Percentiles rank a stretch among this genome's conserved stretches.
phyloP scores from a whole-genome alignment of 768 basidiomycete genomes.

The Rhodotorula taiwanensis region DNA sequence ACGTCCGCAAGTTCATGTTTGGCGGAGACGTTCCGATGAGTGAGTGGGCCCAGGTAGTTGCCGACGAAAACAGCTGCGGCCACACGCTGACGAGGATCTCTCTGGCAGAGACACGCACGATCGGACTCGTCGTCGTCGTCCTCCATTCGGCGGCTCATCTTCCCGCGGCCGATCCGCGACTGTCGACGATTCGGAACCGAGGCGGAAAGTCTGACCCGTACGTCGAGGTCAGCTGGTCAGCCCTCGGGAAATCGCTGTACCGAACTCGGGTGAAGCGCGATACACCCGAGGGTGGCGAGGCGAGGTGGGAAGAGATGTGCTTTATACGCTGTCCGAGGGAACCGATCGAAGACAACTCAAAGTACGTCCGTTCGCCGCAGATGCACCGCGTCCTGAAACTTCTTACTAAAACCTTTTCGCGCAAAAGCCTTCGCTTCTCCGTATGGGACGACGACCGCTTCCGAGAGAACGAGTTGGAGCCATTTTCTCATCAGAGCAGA shows the following conservation, averaged over 20 bases:
- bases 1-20: slow-evolving; percentile 17
- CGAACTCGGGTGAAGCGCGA: neutral
- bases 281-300: slow-evolving; percentile 1
- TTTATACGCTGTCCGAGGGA: slow-evolving; percentile 21
- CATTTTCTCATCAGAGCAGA: too few relatives aligned
- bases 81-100: too few relatives aligned
- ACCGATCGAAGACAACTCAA: slow-evolving; percentile 15
- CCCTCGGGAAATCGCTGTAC: slow-evolving; percentile 20
- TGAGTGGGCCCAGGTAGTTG: slow-evolving; percentile 1
- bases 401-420: neutral
- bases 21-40: slow-evolving; percentile 31
- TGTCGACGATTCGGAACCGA: too few relatives aligned
- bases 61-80: too few relatives aligned
- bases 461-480: slow-evolving; percentile 12
- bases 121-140: slow-evolving; percentile 21
- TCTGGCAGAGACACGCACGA: slow-evolving; percentile 14
- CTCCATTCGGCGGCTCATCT: slow-evolving; percentile 19
- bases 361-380: neutral
- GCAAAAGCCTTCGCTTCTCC: slow-evolving; percentile 2
- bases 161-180: too few relatives aligned
- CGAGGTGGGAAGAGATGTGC: slow-evolving; percentile 30
- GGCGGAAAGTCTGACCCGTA: too few relatives aligned
- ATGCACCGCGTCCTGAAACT: neutral
- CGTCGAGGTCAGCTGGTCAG: slow-evolving; percentile 19
- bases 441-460: slow-evolving; percentile 25